Conservation (phyloP, 192 early-diverging fungal genomes). For the Coemansia sp. region DNA sequence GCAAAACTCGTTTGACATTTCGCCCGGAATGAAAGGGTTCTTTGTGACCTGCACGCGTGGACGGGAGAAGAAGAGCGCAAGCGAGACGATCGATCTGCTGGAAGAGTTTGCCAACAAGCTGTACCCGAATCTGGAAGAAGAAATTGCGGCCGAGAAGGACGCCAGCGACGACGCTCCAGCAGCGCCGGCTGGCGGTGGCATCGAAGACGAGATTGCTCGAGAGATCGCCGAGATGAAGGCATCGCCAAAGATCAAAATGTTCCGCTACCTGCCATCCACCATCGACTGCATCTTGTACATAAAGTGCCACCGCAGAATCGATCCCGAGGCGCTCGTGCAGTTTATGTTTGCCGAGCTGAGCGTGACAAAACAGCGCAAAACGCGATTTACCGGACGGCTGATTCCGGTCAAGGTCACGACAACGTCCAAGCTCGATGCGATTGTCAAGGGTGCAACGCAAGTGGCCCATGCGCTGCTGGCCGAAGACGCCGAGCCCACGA, state of each 20-base stretch:
- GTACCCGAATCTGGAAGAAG: slow-evolving; percentile 46
- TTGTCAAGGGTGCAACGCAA: slow-evolving; percentile 34
- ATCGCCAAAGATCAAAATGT: slow-evolving; percentile 24
- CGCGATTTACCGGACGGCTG: slow-evolving; percentile 43
- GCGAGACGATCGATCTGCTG: slow-evolving; percentile 48
- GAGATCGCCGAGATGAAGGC: slow-evolving; percentile 51
- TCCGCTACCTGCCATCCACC: slow-evolving; percentile 44
- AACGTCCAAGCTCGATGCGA: slow-evolving; percentile 47
- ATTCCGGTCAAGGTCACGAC: slow-evolving; percentile 47
- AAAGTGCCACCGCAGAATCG: slow-evolving; percentile 45
- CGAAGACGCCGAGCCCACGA: slow-evolving; percentile 49
- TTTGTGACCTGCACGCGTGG: slow-evolving; percentile 49
- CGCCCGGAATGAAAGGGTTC: slow-evolving; percentile 53
- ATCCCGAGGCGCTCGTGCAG: slow-evolving; percentile 43
- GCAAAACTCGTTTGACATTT: slow-evolving; percentile 46
- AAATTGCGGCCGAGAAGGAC: slow-evolving; percentile 31
- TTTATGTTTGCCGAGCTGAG: slow-evolving; percentile 48
- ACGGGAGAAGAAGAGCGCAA: slow-evolving; percentile 43
- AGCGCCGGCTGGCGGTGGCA: slow-evolving; percentile 18
- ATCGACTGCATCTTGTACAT: slow-evolving; percentile 52
- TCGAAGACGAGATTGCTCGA: slow-evolving; percentile 53
- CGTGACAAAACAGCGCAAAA: slow-evolving; percentile 44
- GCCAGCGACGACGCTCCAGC: slow-evolving; percentile 4
- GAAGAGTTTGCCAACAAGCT: slow-evolving; percentile 45
- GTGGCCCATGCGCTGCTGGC: slow-evolving; percentile 38